These are phyloP conservation scores for Lentinus polychrous DNA, from an alignment of 1,284 basidiomycete genomes.

Conservation along the genomic window DNA sequence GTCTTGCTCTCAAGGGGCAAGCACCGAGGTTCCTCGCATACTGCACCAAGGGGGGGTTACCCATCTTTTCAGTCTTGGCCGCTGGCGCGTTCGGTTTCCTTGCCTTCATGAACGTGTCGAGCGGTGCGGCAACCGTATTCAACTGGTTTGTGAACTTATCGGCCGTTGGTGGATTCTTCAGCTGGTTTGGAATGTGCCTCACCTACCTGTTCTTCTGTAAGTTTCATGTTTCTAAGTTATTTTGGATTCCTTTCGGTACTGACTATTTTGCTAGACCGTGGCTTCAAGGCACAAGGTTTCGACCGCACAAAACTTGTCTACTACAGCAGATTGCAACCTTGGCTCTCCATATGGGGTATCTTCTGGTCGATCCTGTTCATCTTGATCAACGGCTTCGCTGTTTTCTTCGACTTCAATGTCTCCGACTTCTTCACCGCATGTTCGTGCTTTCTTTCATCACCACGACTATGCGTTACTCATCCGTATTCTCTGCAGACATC, in stretches of 20 bases:
- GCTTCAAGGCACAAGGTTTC: conserved; percentile 50
- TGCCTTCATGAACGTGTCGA: conserved; percentile 42
- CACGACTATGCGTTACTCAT: neutral
- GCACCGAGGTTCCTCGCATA: conserved; percentile 55
- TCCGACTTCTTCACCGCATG: conserved; percentile 55
- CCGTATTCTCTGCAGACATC: conserved; percentile 24
- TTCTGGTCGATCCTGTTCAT: conserved; percentile 36
- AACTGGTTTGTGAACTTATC: conserved; percentile 53
- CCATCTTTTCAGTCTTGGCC: conserved; percentile 48
- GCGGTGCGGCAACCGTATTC: conserved; percentile 30
- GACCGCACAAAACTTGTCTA: conserved; percentile 51
- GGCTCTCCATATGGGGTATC: conserved; percentile 31
- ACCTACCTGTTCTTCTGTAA: conserved; percentile 71
- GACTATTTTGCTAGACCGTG: conserved; percentile 36
- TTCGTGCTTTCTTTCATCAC: conserved; percentile 21
- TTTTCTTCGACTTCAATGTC: conserved; percentile 45
- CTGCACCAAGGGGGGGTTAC: conserved; percentile 72
- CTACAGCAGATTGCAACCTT: conserved; percentile 37
- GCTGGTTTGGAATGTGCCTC: conserved; percentile 66
- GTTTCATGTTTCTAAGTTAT: conserved; percentile 7
- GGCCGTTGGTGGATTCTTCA: conserved; percentile 55
- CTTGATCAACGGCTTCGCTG: conserved; percentile 29
- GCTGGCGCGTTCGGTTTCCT: conserved; percentile 39
- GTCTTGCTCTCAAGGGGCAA: conserved; percentile 72
- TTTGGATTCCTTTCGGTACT: conserved; percentile 1